Evolutionary conservation across 352 stramenopile species (phyloP).

Genomic region (Phytophthora sojae): DNA sequence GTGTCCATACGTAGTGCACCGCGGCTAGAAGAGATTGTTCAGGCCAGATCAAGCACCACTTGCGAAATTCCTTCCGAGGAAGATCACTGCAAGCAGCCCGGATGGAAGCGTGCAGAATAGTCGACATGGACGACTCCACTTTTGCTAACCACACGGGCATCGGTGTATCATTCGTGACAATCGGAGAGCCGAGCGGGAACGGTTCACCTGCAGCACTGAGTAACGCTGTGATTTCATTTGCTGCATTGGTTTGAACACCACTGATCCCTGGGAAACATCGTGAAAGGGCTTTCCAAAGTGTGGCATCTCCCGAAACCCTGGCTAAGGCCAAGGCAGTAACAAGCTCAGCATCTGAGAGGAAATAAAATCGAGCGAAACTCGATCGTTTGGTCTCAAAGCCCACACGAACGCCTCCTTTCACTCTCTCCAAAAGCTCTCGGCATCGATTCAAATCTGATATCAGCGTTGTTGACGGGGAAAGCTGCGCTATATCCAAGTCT

Average conservation of each 20-base stretch:
- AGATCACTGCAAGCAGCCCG: constrained; percentile 68
- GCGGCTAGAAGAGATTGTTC: constrained; percentile 73
- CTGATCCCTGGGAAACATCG: constrained; percentile 72
- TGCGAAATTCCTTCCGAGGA: constrained; percentile 82
- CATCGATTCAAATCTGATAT: constrained; percentile 50
- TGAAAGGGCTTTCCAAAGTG: constrained; percentile 53
- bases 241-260: constrained; percentile 50
- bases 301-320: constrained; percentile 21
- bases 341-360: constrained; percentile 70
- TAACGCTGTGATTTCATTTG: constrained; percentile 64
- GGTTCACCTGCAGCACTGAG: constrained; percentile 60
- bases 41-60: constrained; percentile 83
- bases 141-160: constrained; percentile 65
- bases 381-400: constrained; percentile 61
- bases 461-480: constrained; percentile 17
- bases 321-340: constrained; percentile 49
- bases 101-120: constrained; percentile 73
- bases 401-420: constrained; percentile 49
- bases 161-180: constrained; percentile 46
- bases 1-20: constrained; percentile 63
- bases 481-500: neutral
- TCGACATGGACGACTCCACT: constrained; percentile 68
- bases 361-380: constrained; percentile 75
- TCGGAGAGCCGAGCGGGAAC: constrained; percentile 63
- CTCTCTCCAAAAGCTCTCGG: constrained; percentile 50